These are phyloP conservation scores for Yamadazyma dushanensis DNA, from an alignment of 1,139 yeast genomes.

Conservation along the genomic window DNA sequence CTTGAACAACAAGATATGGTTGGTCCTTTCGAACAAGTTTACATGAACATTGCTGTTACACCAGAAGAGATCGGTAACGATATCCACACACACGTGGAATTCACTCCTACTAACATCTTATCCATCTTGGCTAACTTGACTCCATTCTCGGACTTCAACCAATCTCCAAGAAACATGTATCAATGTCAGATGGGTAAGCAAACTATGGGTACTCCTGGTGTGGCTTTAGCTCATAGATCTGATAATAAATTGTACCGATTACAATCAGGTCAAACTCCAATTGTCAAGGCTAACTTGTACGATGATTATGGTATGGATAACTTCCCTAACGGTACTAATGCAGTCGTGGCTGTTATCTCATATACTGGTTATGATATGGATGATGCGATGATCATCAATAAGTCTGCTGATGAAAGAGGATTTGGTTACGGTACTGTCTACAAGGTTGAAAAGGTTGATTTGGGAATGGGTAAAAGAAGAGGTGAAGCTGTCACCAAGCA, in stretches of 20 bases:
- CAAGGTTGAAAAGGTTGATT: slow-evolving; percentile 89
- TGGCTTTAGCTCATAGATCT: slow-evolving; percentile 86
- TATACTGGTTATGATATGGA: slow-evolving; percentile 99
- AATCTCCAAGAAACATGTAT: slow-evolving; percentile 99
- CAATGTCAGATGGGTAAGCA: slow-evolving; percentile 99
- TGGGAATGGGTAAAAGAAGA: slow-evolving; percentile 73
- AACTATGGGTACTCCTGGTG: slow-evolving; percentile 99
- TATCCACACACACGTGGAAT: slow-evolving; percentile 90
- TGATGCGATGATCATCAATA: slow-evolving; percentile 98
- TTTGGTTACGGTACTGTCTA: slow-evolving; percentile 97
- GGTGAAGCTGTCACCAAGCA: slow-evolving; percentile 96
- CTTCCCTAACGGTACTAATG: slow-evolving; percentile 98
- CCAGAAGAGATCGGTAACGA: slow-evolving; percentile 86
- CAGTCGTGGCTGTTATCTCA: slow-evolving; percentile 97
- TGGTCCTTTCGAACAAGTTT: slow-evolving; percentile 98
- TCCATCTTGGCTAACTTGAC: slow-evolving; percentile 95
- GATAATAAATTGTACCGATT: slow-evolving; percentile 92
- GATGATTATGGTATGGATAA: slow-evolving; percentile 98
- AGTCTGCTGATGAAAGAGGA: slow-evolving; percentile 96
- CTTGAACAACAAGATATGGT: slow-evolving; percentile 78
- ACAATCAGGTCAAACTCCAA: slow-evolving; percentile 96
- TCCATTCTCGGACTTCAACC: slow-evolving; percentile 97
- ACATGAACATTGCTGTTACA: slow-evolving; percentile 93
- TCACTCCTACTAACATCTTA: slow-evolving; percentile 88
- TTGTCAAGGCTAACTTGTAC: slow-evolving; percentile 88